Percentiles rank a stretch among this genome's conserved stretches.
Conservation (phyloP, 2,329 filamentous ascomycete species). For the Xylaria hypoxylon region DNA sequence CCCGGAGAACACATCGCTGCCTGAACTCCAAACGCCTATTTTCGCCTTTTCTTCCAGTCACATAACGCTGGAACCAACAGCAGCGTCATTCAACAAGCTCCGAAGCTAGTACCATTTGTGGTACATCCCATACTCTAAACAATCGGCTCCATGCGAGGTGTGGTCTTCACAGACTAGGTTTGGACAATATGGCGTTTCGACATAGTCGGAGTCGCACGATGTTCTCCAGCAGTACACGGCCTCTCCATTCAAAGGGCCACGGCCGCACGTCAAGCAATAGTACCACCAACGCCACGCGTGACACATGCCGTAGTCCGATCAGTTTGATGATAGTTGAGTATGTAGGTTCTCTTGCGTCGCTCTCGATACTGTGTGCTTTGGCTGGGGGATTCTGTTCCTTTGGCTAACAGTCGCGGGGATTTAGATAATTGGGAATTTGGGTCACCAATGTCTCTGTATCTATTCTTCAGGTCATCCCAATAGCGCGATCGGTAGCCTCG, state of each 20-base stretch:
- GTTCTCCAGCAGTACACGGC: conserved; percentile 41
- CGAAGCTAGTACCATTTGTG: conserved; percentile 34
- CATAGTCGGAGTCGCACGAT: conserved; percentile 43
- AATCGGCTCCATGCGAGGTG: conserved; percentile 40
- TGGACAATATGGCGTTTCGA: conserved; percentile 41
- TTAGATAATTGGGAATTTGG: not conserved
- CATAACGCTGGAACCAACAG: not conserved
- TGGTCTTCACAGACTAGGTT: conserved; percentile 41
- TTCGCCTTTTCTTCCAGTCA: not conserved
- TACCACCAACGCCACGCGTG: conserved; percentile 46
- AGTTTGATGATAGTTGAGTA: not conserved
- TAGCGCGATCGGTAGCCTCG: not conserved
- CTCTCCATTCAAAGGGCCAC: conserved; percentile 42
- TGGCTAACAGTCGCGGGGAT: not conserved
- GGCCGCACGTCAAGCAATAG: conserved; percentile 43
- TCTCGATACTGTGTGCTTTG: not conserved
- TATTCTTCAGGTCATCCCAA: not conserved
- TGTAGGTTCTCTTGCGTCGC: not conserved
- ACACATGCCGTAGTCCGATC: conserved; percentile 36
- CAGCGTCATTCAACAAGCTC: not conserved
- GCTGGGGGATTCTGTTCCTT: conserved; percentile 1
- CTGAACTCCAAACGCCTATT: not conserved
- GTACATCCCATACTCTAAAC: conserved; percentile 42
- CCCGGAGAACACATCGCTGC: not conserved
- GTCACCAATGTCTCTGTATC: conserved; percentile 24